Percentiles rank a stretch among this genome's conserved stretches.
Evolutionary conservation across 2,329 filamentous ascomycete genomes (phyloP).

Genomic region (Hymenoscyphus albidus): DNA sequence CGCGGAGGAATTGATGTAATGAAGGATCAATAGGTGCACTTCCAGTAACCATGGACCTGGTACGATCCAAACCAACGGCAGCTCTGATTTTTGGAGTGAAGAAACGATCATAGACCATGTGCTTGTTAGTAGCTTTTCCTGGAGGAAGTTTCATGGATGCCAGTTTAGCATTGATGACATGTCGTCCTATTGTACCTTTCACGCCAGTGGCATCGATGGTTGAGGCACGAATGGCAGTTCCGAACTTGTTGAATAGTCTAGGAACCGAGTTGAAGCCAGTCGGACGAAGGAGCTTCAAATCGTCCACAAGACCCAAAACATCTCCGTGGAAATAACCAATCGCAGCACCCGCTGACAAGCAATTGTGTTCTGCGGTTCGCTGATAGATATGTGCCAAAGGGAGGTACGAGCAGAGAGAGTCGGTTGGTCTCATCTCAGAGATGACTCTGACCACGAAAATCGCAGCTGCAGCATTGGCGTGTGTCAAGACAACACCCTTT

Average conservation of each 20-base stretch:
- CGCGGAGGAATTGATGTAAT: conserved; percentile 83
- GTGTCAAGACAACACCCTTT: conserved; percentile 80
- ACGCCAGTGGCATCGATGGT: conserved; percentile 77
- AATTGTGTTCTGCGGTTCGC: conserved; percentile 73
- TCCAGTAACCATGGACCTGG: conserved; percentile 74
- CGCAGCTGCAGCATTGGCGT: conserved; percentile 74
- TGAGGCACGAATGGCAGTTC: conserved; percentile 71
- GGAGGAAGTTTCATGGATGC: conserved; percentile 69
- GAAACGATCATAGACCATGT: conserved; percentile 77
- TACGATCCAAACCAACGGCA: conserved; percentile 76
- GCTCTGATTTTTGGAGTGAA: conserved; percentile 84
- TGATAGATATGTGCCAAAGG: conserved; percentile 94
- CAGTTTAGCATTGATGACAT: conserved; percentile 75
- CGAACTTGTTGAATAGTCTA: conserved; percentile 87
- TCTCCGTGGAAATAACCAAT: conserved; percentile 96
- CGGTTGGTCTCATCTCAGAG: conserved; percentile 46
- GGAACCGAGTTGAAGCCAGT: conserved; percentile 86
- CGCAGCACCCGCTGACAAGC: conserved; percentile 65
- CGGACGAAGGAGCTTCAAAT: conserved; percentile 81
- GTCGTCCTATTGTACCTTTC: conserved; percentile 75
- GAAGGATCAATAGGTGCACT: conserved; percentile 87
- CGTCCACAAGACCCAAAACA: conserved; percentile 79
- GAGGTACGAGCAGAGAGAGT: conserved; percentile 79
- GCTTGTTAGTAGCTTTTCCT: conserved; percentile 72
- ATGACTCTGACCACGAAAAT: conserved; percentile 57